Base-by-base conservation (phyloP, 2,329 filamentous ascomycete genomes). In the Lachnellula willkommii region DNA sequence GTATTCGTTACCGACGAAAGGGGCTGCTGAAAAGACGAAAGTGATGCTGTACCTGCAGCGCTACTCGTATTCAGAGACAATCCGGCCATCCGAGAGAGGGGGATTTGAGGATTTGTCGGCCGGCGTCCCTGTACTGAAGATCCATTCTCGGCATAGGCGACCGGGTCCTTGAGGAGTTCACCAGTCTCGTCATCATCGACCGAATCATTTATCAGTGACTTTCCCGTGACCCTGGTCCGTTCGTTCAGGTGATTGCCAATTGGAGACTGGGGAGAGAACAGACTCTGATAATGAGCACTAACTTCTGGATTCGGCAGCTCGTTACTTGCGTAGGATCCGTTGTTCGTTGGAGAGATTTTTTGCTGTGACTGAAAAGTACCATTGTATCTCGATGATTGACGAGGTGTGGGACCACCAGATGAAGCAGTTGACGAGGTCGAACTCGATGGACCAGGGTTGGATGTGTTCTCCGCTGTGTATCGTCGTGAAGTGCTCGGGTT, bases 201-300 rank as follows among this genome's bases (percentile, higher is more conserved):
- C 15, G 79, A 79, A 65, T 86, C 82, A 64, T 87, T 86, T 70
- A 91, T 91, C 50, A 90, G 75, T 2, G 83, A 81, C 71, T 90
- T 90, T 63, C 88, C 85, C 2, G 82, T 81, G 39, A 82, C 76
- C 55, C 82, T 78, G 15, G 76, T 73, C 50, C 79, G 77, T 57
- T 85, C 84, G n/a, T 76, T 75, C n/a, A 87, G 76, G 52, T 87
- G 82, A 66, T 85, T 87, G 43, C 83, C 84, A 53, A 90, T 85
- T 1, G 87, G 87, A 5, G 87, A 90, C 63, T 88, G 86, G 1
- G 86, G 83, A 12, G 85, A 87, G 71, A 90, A 91, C 26, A 89
- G 72, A 58, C 76, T 83, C 61, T 85, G 82, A 63, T 83, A 83
- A 56, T 78, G 75, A 15, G 74, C 69, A 52, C 67, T 78, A 4